Evolutionary conservation across 2,329 filamentous ascomycete genomes (phyloP).

Genomic region (Dryadomyces quercus-mongolicae): DNA sequence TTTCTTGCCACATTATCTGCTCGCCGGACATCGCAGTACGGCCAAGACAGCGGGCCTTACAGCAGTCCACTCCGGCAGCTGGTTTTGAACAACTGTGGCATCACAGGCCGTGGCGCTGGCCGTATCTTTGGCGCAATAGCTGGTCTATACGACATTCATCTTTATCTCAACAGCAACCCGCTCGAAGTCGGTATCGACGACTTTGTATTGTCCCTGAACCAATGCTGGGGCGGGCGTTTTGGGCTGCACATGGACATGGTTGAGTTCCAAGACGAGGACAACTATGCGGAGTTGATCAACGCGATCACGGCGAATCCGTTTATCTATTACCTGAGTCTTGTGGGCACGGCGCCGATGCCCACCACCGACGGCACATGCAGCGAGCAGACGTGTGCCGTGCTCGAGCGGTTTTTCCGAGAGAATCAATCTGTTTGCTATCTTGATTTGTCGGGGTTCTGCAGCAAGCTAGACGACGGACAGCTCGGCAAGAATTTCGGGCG

Average conservation of each 20-base stretch:
- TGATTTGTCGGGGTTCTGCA: conserved; percentile 43
- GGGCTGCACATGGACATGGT: conserved; percentile 43
- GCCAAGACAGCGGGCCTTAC: conserved; percentile 1
- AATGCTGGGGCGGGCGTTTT: conserved; percentile 31
- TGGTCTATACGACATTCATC: conserved; percentile 33
- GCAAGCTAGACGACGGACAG: conserved; percentile 45
- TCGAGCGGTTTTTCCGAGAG: conserved; percentile 37
- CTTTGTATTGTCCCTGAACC: conserved; percentile 33
- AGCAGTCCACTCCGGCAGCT: conserved; percentile 22
- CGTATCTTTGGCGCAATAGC: conserved; percentile 35
- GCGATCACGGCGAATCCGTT: conserved; percentile 37
- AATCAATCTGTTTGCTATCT: conserved; percentile 40
- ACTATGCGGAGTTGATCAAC: conserved; percentile 36
- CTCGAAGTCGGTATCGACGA: conserved; percentile 40
- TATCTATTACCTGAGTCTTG: conserved; percentile 39
- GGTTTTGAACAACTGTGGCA: conserved; percentile 37
- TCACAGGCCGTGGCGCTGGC: conserved; percentile 37
- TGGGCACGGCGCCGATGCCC: conserved; percentile 36
- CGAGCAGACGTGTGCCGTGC: conserved; percentile 31
- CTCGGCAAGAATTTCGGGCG: conserved; percentile 40
- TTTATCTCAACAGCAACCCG: conserved; percentile 39
- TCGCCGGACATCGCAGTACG: conserved; percentile 2
- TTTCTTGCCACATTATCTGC: conserved; percentile 23
- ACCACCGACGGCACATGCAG: conserved; percentile 22
- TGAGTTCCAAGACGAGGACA: conserved; percentile 39